Conservation (phyloP, 306 rosid species). For the Purshia tridentata region DNA sequence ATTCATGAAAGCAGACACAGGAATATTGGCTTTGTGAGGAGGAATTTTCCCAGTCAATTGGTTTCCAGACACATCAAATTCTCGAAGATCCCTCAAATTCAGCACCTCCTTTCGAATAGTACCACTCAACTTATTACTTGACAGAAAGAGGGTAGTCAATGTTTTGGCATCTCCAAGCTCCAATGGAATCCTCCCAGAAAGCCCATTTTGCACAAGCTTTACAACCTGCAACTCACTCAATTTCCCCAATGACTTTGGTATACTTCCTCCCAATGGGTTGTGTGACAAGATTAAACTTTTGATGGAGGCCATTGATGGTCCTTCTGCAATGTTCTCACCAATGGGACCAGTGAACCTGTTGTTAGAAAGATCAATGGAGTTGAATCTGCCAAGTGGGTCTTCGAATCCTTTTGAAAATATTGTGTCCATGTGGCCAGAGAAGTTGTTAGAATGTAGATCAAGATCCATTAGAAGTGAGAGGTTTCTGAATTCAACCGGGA, state of each 20-base stretch:
- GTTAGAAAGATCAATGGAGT: conserved; percentile 44
- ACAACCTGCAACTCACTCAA: conserved; percentile 33
- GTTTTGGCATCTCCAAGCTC: conserved; percentile 38
- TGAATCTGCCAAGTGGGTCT: conserved; percentile 49
- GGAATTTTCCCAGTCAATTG: conserved; percentile 41
- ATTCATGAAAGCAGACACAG: conserved; percentile 41
- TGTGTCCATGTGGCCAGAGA: conserved; percentile 34
- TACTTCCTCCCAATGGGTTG: conserved; percentile 39
- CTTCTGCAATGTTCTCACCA: conserved; percentile 36
- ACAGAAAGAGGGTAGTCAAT: conserved; percentile 30
- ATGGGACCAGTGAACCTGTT: conserved; percentile 41
- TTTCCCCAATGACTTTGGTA: conserved; percentile 49
- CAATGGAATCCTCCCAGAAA: conserved; percentile 41
- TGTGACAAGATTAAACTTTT: conserved; percentile 36
- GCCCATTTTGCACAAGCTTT: conserved; percentile 29
- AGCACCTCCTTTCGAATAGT: conserved; percentile 43
- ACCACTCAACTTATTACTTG: conserved; percentile 45
- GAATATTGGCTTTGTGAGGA: conserved; percentile 36
- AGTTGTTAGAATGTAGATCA: conserved; percentile 50
- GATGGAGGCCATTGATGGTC: conserved; percentile 38
- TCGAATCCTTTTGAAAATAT: conserved; percentile 34
- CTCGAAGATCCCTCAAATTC: conserved; percentile 37
- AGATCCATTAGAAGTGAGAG: conserved; percentile 47
- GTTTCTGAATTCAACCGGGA: conserved; percentile 42
- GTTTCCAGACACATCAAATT: conserved; percentile 49